Percentiles rank a stretch among this genome's conserved stretches.
These are phyloP conservation scores for Colletotrichum tanaceti DNA, from an alignment of 2,329 filamentous ascomycete genomes.

Conservation along the genomic window DNA sequence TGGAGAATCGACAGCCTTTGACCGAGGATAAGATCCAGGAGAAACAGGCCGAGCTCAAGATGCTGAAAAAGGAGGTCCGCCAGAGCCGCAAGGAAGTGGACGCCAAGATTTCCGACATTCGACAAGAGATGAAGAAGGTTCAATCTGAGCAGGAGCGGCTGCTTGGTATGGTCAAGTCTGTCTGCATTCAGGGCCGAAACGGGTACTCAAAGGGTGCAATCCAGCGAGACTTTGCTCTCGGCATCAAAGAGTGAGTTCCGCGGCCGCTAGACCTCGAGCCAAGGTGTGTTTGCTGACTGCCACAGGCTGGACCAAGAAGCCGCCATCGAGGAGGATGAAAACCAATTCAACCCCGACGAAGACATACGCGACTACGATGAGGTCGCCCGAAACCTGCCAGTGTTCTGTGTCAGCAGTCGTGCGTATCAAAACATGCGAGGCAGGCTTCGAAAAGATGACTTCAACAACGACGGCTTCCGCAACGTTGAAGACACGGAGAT, in stretches of 20 bases:
- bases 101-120: conserved; percentile 17
- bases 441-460: conserved; percentile 63
- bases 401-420: conserved; percentile 73
- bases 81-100: conserved; percentile 40
- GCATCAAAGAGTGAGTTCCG: conserved; percentile 60
- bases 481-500: conserved; percentile 67
- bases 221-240: conserved; percentile 45
- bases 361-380: conserved; percentile 68
- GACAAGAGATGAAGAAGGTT: conserved; percentile 18
- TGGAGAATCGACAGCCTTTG: conserved; percentile 20
- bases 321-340: conserved; percentile 30
- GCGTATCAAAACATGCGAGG: conserved; percentile 72
- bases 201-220: conserved; percentile 55
- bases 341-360: conserved; percentile 42
- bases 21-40: conserved; percentile 24
- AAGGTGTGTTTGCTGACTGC: conserved; percentile 50
- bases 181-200: conserved; percentile 67
- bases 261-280: too few species aligned
- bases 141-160: conserved; percentile 38
- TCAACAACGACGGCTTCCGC: conserved; percentile 62
- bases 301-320: conserved; percentile 33
- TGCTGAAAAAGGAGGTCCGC: conserved; percentile 41
- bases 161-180: conserved; percentile 31
- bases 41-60: conserved; percentile 19
- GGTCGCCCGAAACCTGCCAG: conserved; percentile 66